These are phyloP conservation scores for Hymenoscyphus fructigenus DNA, from an alignment of 2,329 filamentous ascomycete genomes.

Conservation along the genomic window DNA sequence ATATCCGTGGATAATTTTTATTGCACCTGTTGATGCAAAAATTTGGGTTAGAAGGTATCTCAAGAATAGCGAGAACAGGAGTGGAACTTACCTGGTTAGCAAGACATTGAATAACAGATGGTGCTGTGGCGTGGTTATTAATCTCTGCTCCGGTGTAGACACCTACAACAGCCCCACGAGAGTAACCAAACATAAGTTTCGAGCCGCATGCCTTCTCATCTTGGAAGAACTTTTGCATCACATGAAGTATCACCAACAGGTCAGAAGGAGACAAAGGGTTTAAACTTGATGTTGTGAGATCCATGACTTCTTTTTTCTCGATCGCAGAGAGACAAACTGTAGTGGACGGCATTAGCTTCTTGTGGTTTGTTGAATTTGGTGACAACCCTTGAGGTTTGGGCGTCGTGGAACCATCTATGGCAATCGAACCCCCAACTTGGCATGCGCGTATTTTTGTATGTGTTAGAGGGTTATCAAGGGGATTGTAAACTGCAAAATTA, in stretches of 20 bases:
- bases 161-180: not conserved
- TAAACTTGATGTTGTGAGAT: not conserved
- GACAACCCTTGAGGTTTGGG: too few relatives aligned
- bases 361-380: not conserved
- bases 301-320: not conserved
- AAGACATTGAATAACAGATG: not conserved
- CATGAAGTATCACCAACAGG: not conserved
- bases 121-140: not conserved
- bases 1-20: not conserved
- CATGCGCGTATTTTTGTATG: slow-evolving; percentile 18
- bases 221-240: not conserved
- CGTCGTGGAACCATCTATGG: too few relatives aligned
- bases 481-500: slow-evolving; percentile 22
- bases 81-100: not conserved
- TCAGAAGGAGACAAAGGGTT: not conserved
- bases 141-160: not conserved
- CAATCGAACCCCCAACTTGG: too few relatives aligned
- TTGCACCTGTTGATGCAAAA: not conserved
- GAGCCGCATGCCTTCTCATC: not conserved
- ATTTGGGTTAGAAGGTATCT: not conserved
- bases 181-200: not conserved
- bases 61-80: not conserved
- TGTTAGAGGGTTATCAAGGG: slow-evolving; percentile 15
- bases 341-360: not conserved
- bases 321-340: not conserved